phyloP scores from a whole-genome alignment of 495 filamentous ascomycete genomes.

The Chaetomium tenue region DNA sequence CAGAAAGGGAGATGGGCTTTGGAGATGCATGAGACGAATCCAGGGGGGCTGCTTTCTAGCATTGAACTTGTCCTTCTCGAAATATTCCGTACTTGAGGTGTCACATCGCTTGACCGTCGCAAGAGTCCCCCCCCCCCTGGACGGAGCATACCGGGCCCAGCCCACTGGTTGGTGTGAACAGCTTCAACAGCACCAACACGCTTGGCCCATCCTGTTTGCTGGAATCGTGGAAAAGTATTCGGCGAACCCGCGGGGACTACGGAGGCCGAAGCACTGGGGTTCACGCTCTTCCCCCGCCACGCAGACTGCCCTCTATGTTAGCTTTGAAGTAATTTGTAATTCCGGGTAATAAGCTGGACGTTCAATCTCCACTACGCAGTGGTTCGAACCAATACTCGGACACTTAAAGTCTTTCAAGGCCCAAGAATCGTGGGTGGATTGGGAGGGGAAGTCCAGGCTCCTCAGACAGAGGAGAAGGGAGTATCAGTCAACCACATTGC shows the following conservation, averaged over 20 bases:
- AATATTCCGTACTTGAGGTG: not conserved
- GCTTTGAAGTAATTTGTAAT: conserved; percentile 15
- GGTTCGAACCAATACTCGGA: conserved; percentile 17
- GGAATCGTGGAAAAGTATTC: no score
- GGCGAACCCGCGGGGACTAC: not conserved
- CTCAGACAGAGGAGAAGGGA: not conserved
- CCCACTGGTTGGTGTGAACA: not conserved
- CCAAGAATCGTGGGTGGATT: not conserved
- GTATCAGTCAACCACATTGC: not conserved
- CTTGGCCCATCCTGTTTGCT: not conserved
- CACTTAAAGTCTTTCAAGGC: not conserved
- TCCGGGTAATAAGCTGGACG: conserved; percentile 18
- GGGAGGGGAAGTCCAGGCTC: not conserved
- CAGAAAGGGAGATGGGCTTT: conserved; percentile 10
- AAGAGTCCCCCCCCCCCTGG: not conserved
- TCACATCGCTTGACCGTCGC: no score
- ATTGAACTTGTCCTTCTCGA: not conserved
- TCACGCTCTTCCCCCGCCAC: not conserved
- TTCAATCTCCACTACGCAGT: conserved; percentile 13
- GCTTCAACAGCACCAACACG: not conserved
- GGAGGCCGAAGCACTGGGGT: no score
- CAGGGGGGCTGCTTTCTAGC: conserved; percentile 3
- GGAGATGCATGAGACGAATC: conserved; percentile 16
- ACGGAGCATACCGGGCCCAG: not conserved
- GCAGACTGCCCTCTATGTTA: not conserved